Percentiles rank a stretch among this genome's conserved stretches.
Conservation (phyloP, 2,329 filamentous ascomycete species). For the Alternaria incomplexa region DNA sequence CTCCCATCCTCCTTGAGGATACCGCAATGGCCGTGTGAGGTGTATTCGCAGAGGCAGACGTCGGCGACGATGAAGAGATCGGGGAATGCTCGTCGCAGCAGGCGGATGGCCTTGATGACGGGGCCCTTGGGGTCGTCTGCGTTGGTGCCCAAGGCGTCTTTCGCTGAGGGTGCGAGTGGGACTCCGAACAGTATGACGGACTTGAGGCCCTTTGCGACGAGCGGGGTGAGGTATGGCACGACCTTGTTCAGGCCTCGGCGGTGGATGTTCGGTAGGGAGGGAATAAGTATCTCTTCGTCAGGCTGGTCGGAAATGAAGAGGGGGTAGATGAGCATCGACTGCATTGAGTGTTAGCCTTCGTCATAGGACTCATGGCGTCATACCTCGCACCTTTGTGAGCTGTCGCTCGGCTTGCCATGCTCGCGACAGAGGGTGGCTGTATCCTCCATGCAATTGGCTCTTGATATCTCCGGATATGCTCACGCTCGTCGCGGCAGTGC, state of each 20-base stretch:
- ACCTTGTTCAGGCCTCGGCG: conserved; percentile 88
- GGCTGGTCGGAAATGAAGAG: conserved; percentile 95
- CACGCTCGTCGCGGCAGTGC: conserved; percentile 59
- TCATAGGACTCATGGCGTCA: neutral
- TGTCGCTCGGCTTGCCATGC: conserved; percentile 61
- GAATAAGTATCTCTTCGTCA: conserved; percentile 88
- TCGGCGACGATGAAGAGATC: conserved; percentile 90
- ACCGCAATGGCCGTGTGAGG: conserved; percentile 95
- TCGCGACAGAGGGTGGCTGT: conserved; percentile 58
- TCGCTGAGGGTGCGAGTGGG: conserved; percentile 77
- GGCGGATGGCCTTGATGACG: conserved; percentile 83
- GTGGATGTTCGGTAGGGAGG: conserved; percentile 88
- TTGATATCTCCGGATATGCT: conserved; percentile 60
- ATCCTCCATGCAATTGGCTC: conserved; percentile 59
- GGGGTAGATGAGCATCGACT: conserved; percentile 99
- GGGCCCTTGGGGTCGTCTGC: conserved; percentile 94
- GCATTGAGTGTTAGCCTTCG: conserved; percentile 25
- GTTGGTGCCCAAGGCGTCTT: conserved; percentile 88
- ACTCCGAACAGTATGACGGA: conserved; percentile 97
- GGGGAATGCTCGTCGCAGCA: conserved; percentile 84
- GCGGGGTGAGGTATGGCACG: conserved; percentile 81
- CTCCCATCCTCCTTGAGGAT: conserved; percentile 92
- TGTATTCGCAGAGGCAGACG: conserved; percentile 98
- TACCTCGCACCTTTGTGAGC: conserved; percentile 54
- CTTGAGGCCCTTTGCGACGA: conserved; percentile 86